Evolutionary conservation across 2,329 filamentous ascomycete genomes (phyloP), one percentile per base, ranked within the genome.

Genomic region (Taxawa tesnikishii): DNA sequence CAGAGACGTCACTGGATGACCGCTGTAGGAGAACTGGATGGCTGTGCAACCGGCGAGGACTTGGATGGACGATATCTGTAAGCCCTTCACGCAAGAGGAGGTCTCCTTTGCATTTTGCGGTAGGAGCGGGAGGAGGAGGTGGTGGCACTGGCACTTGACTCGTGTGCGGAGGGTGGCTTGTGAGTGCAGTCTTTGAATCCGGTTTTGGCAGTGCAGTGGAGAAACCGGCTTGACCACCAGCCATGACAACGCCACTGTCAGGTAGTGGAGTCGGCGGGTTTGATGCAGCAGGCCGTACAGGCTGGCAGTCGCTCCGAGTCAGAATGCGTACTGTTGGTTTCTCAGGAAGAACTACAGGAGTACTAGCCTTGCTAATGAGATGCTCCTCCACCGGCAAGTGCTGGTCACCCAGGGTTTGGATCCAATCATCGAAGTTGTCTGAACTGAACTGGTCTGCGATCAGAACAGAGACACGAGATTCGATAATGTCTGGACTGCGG

Each of bases 381-480:
- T n/a, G n/a, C n/a, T 23, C 8, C n/a, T 23, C 19, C 8, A 8
- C 19, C 8, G 8, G 8, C 19, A 23, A 23, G 8, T 23, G 19
- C n/a, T 23, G 19, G 8, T 23, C 19, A 23, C 19, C 44, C 43
- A 45, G 34, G 7, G 40, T 37, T 10, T 39, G 33, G 9, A 50
- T 39, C 46, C 48, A 54, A 28, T 37, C 45, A 14, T 51, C 46
- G 7, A 52, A 36, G 9, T 41, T 38, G 7, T 50, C 44, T 10
- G 42, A 44, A 19, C 40, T 36, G 12, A 47, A 38, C 12, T 50
- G 47, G 25, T 52, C 48, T 18, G 48, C 41, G 27, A 53, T 47
- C n/a, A 44, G 46, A 6, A 54, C 42, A 5, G 50, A 53, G 6
- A 54, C 48, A 24, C 38, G 39, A 13, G 50, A 51, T 10, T 54